These are phyloP conservation scores for Lactarius hatsudake DNA, from an alignment of 768 basidiomycete species.

Conservation along the genomic window DNA sequence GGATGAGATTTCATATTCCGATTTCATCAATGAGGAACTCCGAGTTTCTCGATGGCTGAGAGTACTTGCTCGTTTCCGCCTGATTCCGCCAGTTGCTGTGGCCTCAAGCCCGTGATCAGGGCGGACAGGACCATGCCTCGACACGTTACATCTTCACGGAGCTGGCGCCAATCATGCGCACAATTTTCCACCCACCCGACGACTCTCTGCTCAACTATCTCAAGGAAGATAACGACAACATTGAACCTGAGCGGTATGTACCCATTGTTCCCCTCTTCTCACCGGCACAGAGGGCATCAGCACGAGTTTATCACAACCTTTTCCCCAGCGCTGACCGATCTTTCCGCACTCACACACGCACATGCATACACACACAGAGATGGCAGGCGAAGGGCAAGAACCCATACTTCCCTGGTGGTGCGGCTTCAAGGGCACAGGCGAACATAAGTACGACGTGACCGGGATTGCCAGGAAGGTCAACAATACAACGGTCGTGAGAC, in stretches of 20 bases:
- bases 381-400: no score
- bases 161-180: constrained; percentile 44
- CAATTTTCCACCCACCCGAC: constrained; percentile 85
- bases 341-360: no score
- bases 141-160: no score
- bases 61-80: no score
- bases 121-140: constrained; percentile 47
- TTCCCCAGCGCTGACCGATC: neutral
- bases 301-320: constrained; percentile 54
- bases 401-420: no score
- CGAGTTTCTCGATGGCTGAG: no score
- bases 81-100: no score
- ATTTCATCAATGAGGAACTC: constrained; percentile 39
- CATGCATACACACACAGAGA: constrained; percentile 39
- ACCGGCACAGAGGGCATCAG: constrained; percentile 94
- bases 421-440: no score
- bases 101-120: no score
- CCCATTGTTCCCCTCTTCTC: constrained; percentile 88
- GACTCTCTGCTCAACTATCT: constrained; percentile 80
- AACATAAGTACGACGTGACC: no score
- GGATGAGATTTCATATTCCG: constrained; percentile 76
- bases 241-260: constrained; percentile 82
- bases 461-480: no score
- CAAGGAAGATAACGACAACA: constrained; percentile 77
- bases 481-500: constrained; percentile 40